Conservation (phyloP, 441 rosid species). For the Viola pubescens region DNA sequence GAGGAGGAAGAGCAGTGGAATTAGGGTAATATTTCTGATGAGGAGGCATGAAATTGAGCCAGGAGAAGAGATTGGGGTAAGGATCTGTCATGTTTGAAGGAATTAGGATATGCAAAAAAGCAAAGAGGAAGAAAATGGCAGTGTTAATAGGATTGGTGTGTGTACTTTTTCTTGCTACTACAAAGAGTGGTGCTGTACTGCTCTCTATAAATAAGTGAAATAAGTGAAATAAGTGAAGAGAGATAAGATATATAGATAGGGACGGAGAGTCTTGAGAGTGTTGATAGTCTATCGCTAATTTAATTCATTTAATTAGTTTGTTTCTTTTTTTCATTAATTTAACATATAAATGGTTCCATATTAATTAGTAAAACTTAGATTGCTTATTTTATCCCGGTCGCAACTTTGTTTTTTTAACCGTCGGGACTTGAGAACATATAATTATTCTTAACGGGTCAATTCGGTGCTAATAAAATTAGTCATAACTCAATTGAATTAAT, state of each 20-base stretch:
- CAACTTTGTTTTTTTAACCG: no score
- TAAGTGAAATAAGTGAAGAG: not conserved
- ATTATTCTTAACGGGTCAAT: no score
- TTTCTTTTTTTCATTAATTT: no score
- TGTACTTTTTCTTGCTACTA: conserved; percentile 2
- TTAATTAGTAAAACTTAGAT: no score
- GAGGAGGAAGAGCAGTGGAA: conserved; percentile 14
- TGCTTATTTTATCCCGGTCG: no score
- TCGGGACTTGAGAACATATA: no score
- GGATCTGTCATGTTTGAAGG: conserved; percentile 44
- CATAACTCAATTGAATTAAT: no score
- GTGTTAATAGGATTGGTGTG: not conserved
- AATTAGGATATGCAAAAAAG: not conserved
- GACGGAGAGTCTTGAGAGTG: not conserved
- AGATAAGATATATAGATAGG: not conserved
- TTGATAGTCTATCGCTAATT: not conserved
- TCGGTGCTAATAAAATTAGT: no score
- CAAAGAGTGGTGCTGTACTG: conserved; percentile 4
- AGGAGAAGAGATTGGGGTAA: conserved; percentile 33
- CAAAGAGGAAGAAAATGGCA: not conserved
- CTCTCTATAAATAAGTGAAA: conserved; percentile 1
- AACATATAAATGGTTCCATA: no score
- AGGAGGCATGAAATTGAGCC: conserved; percentile 39
- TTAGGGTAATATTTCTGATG: conserved; percentile 16
- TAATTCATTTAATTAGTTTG: no score